phyloP scores from a whole-genome alignment of 305 asterid genomes.

The Caryopteris hybrid region DNA sequence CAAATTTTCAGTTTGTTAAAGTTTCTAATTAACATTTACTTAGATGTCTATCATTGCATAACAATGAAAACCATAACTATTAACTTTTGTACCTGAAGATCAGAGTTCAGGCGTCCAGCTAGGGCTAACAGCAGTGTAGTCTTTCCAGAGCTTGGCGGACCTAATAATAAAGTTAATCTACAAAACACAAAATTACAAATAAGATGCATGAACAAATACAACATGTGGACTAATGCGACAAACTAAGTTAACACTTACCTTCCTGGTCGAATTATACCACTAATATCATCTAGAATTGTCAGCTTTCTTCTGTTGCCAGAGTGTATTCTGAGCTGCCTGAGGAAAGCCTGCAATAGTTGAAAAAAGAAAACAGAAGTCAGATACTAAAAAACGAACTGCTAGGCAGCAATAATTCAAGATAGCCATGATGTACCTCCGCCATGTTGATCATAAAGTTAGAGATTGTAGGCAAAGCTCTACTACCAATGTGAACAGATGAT shows the following conservation, averaged over 20 bases:
- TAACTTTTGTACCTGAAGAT: conserved; percentile 67
- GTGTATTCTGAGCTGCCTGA: conserved; percentile 63
- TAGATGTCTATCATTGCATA: not conserved
- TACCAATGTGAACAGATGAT: conserved; percentile 75
- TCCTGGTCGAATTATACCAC: conserved; percentile 94
- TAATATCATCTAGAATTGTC: conserved; percentile 72
- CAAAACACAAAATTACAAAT: conserved; percentile 21
- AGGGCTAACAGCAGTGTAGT: conserved; percentile 83
- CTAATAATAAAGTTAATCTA: conserved; percentile 83
- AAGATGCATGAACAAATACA: conserved; percentile 24
- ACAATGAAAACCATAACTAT: not conserved
- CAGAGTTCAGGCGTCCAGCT: conserved; percentile 83
- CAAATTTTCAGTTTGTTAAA: conserved; percentile 29
- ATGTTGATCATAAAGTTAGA: conserved; percentile 84
- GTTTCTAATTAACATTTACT: conserved; percentile 5
- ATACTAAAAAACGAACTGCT: not conserved
- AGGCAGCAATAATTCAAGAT: not conserved
- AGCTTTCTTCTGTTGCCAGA: conserved; percentile 61
- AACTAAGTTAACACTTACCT: conserved; percentile 44
- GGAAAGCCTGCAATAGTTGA: conserved; percentile 48
- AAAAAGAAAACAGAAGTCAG: conserved; percentile 24
- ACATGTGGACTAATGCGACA: conserved; percentile 9
- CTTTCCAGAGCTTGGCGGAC: conserved; percentile 99
- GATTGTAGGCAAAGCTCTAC: conserved; percentile 95
- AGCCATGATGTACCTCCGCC: conserved; percentile 58